Percentiles rank a stretch among this genome's conserved stretches.
phyloP scores from a whole-genome alignment of 78 protist genomes.

The Monocercomonoides exilis region DNA sequence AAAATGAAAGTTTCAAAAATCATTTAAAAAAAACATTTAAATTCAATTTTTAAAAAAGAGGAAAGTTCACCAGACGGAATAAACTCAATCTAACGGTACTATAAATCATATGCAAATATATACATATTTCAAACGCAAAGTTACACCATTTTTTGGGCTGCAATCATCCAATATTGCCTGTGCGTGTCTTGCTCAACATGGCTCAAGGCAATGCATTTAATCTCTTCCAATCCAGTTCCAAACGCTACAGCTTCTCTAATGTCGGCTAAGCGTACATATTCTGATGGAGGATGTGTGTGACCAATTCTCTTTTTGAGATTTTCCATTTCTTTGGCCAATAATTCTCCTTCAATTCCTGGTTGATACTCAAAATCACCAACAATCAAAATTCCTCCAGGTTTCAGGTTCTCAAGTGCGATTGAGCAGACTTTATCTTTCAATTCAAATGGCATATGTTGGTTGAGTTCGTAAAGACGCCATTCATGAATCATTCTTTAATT shows the following conservation, averaged over 20 bases:
- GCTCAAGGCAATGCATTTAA: not conserved
- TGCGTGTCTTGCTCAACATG: not conserved
- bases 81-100: too few relatives aligned
- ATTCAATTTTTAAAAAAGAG: too few relatives aligned
- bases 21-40: too few relatives aligned
- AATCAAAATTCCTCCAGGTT: constrained; percentile 12
- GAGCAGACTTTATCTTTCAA: not conserved
- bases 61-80: too few relatives aligned
- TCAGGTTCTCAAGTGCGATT: not conserved
- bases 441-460: not conserved
- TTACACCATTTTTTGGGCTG: too few relatives aligned
- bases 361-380: not conserved
- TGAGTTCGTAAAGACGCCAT: constrained; percentile 9
- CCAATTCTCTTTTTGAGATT: not conserved
- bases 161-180: not conserved
- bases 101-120: too few relatives aligned
- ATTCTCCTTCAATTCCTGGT: not conserved
- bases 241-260: not conserved
- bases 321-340: not conserved
- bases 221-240: not conserved
- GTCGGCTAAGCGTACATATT: not conserved
- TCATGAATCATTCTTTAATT: constrained; percentile 10
- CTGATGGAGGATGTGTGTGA: not conserved
- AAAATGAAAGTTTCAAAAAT: too few relatives aligned
- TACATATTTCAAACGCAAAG: too few relatives aligned